Evolutionary conservation across 306 rosid species (phyloP), one percentile per base, ranked within the genome.

Genomic region (Prinsepia uniflora): DNA sequence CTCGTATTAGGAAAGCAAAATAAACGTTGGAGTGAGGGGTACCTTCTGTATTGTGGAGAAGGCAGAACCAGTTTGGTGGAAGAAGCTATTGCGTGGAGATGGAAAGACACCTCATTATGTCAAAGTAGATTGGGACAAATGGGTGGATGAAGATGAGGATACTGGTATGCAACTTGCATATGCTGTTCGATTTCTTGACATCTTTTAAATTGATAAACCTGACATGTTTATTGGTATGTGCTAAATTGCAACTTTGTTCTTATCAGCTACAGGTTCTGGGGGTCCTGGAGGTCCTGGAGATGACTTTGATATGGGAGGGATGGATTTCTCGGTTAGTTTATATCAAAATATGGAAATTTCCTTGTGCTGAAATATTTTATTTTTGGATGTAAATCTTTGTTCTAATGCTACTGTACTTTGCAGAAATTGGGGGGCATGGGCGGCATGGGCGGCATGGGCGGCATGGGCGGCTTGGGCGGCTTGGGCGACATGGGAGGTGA

Each of bases 81-180:
- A 84, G 47, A 93, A 80, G 79, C 83, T 93, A 11, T 71, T 93
- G 69, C 82, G 84, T 12, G 98, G 80, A 55, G 96, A 80, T 76
- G 96, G 90, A 58, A 93, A 85, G 83, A 54, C 90, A 18, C 98
- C 98, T 2, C 98, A 93, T 72, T 84, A 86, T 58, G 86, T 93
- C 62, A 93, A 90, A 83, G 96, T 93, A 73, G 98, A 93, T 75
- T 93, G 96, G 96, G 96, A 93, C 77, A 93, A 88, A 80, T 93
- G 98, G 98, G 98, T 81, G 6, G 98, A 93, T 69, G 96, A 93
- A 69, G 98, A 93, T 63, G 98, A 90, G 11, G 96, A 88, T 5
- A 80, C 65, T n/a, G 86, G 96, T 89, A 75, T 30, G 70, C 30
- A 19, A 8, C 14, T 39, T 6, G 2, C 66, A 48, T 58, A 8